Conservation (phyloP, 768 basidiomycete genomes). For the Tremella mesenterica region DNA sequence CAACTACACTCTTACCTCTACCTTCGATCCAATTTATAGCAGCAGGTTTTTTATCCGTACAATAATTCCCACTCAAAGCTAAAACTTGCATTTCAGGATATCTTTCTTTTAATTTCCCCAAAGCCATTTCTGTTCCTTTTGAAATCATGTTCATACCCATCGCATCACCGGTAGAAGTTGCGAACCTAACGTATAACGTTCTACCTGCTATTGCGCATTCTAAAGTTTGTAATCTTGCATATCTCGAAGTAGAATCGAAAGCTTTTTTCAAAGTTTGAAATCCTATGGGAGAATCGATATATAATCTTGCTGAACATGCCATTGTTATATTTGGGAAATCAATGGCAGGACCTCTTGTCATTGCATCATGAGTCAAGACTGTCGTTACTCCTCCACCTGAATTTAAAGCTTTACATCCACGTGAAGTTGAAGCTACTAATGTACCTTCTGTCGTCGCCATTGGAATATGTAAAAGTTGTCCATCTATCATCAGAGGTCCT, state of each 20-base stretch:
- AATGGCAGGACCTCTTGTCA: slow-evolving; percentile 98
- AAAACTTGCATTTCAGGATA: slow-evolving; percentile 89
- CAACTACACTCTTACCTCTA: slow-evolving; percentile 93
- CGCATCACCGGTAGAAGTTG: slow-evolving; percentile 89
- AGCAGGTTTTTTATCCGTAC: slow-evolving; percentile 99
- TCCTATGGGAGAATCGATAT: slow-evolving; percentile 78
- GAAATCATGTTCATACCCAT: slow-evolving; percentile 99
- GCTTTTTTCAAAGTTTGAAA: slow-evolving; percentile 65
- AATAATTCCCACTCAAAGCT: slow-evolving; percentile 92
- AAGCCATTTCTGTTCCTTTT: slow-evolving; percentile 91
- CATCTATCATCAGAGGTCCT: slow-evolving; percentile 87
- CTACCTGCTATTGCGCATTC: slow-evolving; percentile 89
- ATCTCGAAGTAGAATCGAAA: slow-evolving; percentile 90
- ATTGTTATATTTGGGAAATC: slow-evolving; percentile 75
- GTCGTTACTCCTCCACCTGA: slow-evolving; percentile 91
- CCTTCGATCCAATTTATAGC: slow-evolving; percentile 99
- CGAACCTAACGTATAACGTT: slow-evolving; percentile 85
- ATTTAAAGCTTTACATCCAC: slow-evolving; percentile 96
- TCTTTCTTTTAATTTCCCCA: slow-evolving; percentile 58
- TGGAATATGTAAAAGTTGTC: slow-evolving; percentile 73
- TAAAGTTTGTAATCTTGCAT: slow-evolving; percentile 73
- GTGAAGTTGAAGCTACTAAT: slow-evolving; percentile 90
- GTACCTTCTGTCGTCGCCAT: slow-evolving; percentile 99
- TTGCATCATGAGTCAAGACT: slow-evolving; percentile 80
- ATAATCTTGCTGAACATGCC: slow-evolving; percentile 75